Evolutionary conservation across 2,329 filamentous ascomycete species (phyloP), one percentile per base, ranked within the genome.

Genomic region (Cercospora beticola): DNA sequence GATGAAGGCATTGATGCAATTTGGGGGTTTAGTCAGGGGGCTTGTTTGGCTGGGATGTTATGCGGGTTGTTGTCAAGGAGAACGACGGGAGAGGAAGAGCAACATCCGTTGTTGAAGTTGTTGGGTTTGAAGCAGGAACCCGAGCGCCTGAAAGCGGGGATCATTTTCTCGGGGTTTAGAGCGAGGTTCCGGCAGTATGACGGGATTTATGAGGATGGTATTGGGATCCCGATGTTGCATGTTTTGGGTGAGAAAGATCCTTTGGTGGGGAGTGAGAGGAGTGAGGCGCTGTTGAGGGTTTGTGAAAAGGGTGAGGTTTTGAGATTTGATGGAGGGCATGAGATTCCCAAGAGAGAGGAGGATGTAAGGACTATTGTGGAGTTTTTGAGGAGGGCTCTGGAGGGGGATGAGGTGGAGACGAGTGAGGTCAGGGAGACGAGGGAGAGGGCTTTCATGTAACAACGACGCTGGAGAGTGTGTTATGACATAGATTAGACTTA

Each of bases 31-130:
- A 67, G 62, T 63, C 71, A 73, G 33, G 71, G 71, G 1, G 71
- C 68, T 31, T 73, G 71, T 52, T 68, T 73, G 23, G 70, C 71
- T 1, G 71, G 71, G 9, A 73, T 73, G 67, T 36, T 73, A 5
- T 68, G 65, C 62, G 70, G 68, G 18, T 62, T 73, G 6, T 49
- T 73, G 4, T 70, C 71, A 40, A 61, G 65, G 1, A 66, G 64
- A 33, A 21, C 65, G 7, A 40, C 26, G 0, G 58, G 31, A 23
- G 31, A 4, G 30, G 56, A 59, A 7, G 26, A 59, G 30, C 16
- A 9, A 4, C 68, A 71, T 62, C 63, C 67, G 36, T 59, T 71
- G 28, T 30, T 65, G 59, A 66, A 71, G 62, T 62, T 66, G 26
- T 40, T 72, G 33, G 60, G 31, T 9, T 9, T 67, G 18, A 28